phyloP scores from a whole-genome alignment of 2,329 filamentous ascomycete genomes.

The Colletotrichum tamarilloi region DNA sequence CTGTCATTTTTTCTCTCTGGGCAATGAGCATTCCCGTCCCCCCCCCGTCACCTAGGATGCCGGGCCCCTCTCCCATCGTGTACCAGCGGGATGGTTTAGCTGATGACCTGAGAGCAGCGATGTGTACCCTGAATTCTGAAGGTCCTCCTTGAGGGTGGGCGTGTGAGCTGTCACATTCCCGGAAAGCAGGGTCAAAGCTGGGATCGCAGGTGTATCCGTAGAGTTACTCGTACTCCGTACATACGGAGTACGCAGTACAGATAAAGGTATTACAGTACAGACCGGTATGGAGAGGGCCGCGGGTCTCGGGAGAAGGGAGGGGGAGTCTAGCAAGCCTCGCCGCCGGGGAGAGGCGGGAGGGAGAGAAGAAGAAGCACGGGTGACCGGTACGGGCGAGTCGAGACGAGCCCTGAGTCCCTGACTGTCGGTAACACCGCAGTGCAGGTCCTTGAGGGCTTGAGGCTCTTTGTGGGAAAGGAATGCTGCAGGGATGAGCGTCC shows the following conservation, averaged over 20 bases:
- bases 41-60: background rate
- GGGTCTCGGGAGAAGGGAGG: background rate
- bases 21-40: background rate
- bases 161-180: conserved; percentile 33
- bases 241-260: too few species aligned
- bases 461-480: background rate
- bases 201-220: background rate
- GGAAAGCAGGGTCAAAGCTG: conserved; percentile 19
- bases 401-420: conserved; percentile 6
- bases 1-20: background rate
- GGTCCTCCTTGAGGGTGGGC: background rate
- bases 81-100: conserved; percentile 24
- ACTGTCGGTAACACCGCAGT: conserved; percentile 26
- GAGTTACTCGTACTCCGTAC: background rate
- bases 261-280: background rate
- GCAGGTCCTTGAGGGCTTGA: conserved; percentile 3
- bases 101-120: conserved; percentile 31
- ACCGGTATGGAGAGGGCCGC: background rate
- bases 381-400: background rate
- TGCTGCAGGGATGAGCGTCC: conserved; percentile 2
- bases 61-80: conserved; percentile 7
- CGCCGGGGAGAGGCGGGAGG: conserved; percentile 9
- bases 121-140: conserved; percentile 34
- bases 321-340: conserved; percentile 23
- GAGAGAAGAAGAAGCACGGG: background rate